These are phyloP conservation scores for Leucosporidium creatinivorum DNA, from an alignment of 768 basidiomycete species.

Conservation along the genomic window DNA sequence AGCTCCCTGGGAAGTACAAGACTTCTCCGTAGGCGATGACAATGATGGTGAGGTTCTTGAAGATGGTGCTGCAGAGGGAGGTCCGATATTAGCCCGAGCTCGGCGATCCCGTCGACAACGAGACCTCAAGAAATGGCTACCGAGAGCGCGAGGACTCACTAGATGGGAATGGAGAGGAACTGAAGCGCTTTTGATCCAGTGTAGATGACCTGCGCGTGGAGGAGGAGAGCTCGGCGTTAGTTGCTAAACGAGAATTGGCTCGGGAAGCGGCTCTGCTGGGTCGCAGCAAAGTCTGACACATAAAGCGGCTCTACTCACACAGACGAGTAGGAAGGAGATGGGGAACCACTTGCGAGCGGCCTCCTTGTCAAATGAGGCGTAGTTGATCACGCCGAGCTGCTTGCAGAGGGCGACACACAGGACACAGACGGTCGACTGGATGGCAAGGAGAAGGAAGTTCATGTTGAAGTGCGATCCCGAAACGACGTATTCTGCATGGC, in stretches of 20 bases:
- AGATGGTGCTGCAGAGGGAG: conserved; percentile 65
- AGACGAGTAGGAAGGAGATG: conserved; percentile 79
- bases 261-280: conserved; percentile 34
- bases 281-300: no score
- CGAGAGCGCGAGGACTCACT: neutral
- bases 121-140: no score
- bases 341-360: conserved; percentile 94
- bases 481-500: conserved; percentile 67
- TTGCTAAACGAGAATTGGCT: conserved; percentile 52
- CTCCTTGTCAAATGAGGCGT: conserved; percentile 69
- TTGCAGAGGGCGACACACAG: conserved; percentile 67
- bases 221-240: conserved; percentile 90
- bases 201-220: conserved; percentile 90
- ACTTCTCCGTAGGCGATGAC: conserved; percentile 98
- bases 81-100: neutral
- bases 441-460: conserved; percentile 88
- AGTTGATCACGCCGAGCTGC: conserved; percentile 63
- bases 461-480: conserved; percentile 89
- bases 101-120: no score
- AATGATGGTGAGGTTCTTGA: conserved; percentile 99
- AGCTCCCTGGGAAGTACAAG: conserved; percentile 79
- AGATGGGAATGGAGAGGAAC: conserved; percentile 78
- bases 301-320: no score
- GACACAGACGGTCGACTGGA: conserved; percentile 84
- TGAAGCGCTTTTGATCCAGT: conserved; percentile 96